Evolutionary conservation across 2,329 filamentous ascomycete genomes (phyloP).

Genomic region (Hymenoscyphus linearis): DNA sequence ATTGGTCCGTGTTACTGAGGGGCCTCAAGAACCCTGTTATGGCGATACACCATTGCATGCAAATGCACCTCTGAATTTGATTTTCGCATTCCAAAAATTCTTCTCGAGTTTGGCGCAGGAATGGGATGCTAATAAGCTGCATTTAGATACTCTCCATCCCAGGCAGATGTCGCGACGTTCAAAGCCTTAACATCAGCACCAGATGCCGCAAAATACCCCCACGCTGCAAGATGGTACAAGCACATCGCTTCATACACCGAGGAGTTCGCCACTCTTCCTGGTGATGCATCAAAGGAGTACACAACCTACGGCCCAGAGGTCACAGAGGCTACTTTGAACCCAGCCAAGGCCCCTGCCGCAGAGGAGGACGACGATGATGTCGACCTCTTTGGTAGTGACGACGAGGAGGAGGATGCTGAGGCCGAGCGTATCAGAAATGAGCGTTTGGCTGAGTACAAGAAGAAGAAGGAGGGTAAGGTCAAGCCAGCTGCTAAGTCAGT

Average conservation of each 20-base stretch:
- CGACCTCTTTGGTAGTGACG: constrained; percentile 89
- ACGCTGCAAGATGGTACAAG: constrained; percentile 98
- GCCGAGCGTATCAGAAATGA: constrained; percentile 79
- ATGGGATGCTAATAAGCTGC: constrained; percentile 22
- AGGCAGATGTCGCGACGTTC: constrained; percentile 95
- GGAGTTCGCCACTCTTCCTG: constrained; percentile 85
- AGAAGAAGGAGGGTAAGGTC: constrained; percentile 92
- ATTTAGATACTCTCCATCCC: constrained; percentile 56
- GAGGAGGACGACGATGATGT: constrained; percentile 78
- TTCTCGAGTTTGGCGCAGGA: neutral
- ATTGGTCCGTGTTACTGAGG: constrained; percentile 97
- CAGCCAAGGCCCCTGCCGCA: constrained; percentile 72
- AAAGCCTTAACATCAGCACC: constrained; percentile 78
- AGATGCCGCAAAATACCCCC: constrained; percentile 79
- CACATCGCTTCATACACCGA: constrained; percentile 90
- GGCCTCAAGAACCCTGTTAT: constrained; percentile 85
- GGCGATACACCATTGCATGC: constrained; percentile 69
- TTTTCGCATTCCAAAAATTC: constrained; percentile 13
- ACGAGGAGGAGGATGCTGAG: constrained; percentile 91
- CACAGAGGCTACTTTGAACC: constrained; percentile 72
- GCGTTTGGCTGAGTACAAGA: constrained; percentile 86
- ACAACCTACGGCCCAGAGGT: constrained; percentile 87
- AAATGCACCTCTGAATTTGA: constrained; percentile 68
- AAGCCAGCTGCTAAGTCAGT: constrained; percentile 95
- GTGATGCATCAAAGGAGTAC: constrained; percentile 84